Conservation (phyloP, 2,329 filamentous ascomycete species). For the Emericellopsis atlantica region DNA sequence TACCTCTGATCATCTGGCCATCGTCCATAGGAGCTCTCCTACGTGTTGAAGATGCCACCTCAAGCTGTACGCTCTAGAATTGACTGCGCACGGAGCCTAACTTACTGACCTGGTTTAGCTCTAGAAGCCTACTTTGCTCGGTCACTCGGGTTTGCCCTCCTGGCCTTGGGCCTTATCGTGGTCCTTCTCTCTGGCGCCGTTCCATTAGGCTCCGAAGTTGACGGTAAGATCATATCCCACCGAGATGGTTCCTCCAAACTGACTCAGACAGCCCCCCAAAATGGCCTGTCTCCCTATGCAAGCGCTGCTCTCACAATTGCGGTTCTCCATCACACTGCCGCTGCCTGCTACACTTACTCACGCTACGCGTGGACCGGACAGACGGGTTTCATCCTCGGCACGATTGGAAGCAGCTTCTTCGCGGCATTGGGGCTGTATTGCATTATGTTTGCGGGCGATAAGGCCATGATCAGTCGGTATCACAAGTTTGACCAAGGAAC, state of each 20-base stretch:
- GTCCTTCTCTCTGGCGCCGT: constrained; percentile 59
- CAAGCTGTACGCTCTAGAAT: constrained; percentile 14
- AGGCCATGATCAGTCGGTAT: constrained; percentile 21
- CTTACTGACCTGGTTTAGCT: not conserved
- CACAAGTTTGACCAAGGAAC: constrained; percentile 24
- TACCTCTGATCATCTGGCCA: constrained; percentile 34
- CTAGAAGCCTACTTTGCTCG: constrained; percentile 51
- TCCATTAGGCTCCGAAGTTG: constrained; percentile 43
- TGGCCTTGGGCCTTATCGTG: constrained; percentile 50
- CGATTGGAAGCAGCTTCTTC: constrained; percentile 41
- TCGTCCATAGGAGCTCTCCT: constrained; percentile 32
- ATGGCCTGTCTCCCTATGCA: constrained; percentile 47
- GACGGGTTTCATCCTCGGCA: constrained; percentile 47
- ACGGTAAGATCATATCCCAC: constrained; percentile 14
- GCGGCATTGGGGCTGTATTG: constrained; percentile 36
- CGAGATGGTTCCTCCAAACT: not conserved
- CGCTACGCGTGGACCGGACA: constrained; percentile 46
- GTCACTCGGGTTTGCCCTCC: constrained; percentile 53
- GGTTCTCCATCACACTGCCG: constrained; percentile 48
- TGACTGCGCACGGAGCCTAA: not conserved
- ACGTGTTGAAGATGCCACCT: constrained; percentile 14
- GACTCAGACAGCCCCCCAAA: constrained; percentile 12
- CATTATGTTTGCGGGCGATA: constrained; percentile 23
- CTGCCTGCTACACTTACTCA: constrained; percentile 56
- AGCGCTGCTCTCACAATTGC: constrained; percentile 54